Evolutionary conservation across 306 rosid species (phyloP), one percentile per base, ranked within the genome.

Genomic region (Corylus avellana): DNA sequence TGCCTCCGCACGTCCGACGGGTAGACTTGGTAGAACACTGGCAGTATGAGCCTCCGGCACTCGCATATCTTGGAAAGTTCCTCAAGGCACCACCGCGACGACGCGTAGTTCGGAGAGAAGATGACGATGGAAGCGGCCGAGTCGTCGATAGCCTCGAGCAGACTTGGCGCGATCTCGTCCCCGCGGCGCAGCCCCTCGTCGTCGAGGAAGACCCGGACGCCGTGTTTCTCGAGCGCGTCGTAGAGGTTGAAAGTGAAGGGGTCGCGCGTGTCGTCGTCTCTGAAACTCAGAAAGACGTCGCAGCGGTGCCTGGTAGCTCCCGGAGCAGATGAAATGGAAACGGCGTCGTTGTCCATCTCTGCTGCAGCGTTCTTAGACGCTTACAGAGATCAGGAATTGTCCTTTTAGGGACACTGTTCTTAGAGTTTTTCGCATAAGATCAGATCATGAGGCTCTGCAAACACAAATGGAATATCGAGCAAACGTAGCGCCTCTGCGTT

Each of bases 251-350:
- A 72, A 3, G 80, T 80, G 79, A 84, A 76, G 48, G 11, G 0
- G 6, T 59, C 5, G 64, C 85, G 88, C 1, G 87, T 82, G 48
- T 87, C 88, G 16, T 32, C 48, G 17, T 88, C 91, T 56, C 90
- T 70, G 73, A 87, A 87, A 74, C 91, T 87, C 54, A 87, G 44
- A 75, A 85, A 87, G 27, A 87, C 88, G 59, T 82, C 86, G 79
- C 86, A 82, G 0, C 58, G 67, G 27, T 73, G 76, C 67, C 86
- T 54, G 56, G 57, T 73, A n/a, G 37, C 82, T 47, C 62, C 85
- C 16, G 64, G 51, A 20, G 86, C 48, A 5, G 78, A 25, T 47
- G 82, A 29, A 56, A 4, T 10, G 72, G 42, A 25, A 18, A 67
- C 22, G 5, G 2, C 29, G 49, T 56, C 61, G 14, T 7, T 5